These are phyloP conservation scores for Tetracentron sinense DNA, from an alignment of 164 flowering plant species.

Conservation along the genomic window DNA sequence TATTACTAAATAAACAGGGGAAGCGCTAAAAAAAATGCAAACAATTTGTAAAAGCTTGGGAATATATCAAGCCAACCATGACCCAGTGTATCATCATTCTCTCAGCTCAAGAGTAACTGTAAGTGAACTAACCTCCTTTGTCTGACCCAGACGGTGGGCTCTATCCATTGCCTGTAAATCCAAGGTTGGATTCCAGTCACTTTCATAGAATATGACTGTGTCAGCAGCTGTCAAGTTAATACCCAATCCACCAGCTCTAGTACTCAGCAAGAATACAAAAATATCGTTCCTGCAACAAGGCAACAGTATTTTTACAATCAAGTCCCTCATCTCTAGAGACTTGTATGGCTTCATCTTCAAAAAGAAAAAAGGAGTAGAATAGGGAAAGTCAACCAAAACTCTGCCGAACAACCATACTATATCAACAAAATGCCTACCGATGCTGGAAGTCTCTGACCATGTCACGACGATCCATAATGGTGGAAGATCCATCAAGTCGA, in stretches of 20 bases:
- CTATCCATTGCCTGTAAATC: slow-evolving; percentile 99
- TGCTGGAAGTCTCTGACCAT: slow-evolving; percentile 98
- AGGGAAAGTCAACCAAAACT: not conserved
- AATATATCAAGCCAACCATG: too few species aligned
- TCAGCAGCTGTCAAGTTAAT: slow-evolving; percentile 99
- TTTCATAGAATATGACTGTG: slow-evolving; percentile 97
- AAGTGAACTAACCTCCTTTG: slow-evolving; percentile 73
- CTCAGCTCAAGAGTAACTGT: too few species aligned
- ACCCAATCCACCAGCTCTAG: slow-evolving; percentile 99
- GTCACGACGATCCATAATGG: slow-evolving; percentile 94
- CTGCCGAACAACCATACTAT: not conserved
- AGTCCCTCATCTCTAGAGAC: too few species aligned
- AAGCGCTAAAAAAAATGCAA: too few species aligned
- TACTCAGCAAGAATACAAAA: slow-evolving; percentile 94
- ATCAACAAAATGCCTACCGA: slow-evolving; percentile 42
- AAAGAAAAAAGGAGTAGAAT: not conserved
- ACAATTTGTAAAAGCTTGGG: too few species aligned
- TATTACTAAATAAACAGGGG: too few species aligned
- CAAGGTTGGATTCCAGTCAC: slow-evolving; percentile 99
- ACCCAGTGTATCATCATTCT: too few species aligned
- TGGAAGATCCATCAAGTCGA: slow-evolving; percentile 96
- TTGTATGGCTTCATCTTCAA: not conserved
- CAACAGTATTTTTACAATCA: not conserved
- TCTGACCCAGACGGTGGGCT: slow-evolving; percentile 98
- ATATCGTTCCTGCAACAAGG: slow-evolving; percentile 83